Evolutionary conservation across 306 rosid species (phyloP).

Genomic region (Cucurbita ficifolia): DNA sequence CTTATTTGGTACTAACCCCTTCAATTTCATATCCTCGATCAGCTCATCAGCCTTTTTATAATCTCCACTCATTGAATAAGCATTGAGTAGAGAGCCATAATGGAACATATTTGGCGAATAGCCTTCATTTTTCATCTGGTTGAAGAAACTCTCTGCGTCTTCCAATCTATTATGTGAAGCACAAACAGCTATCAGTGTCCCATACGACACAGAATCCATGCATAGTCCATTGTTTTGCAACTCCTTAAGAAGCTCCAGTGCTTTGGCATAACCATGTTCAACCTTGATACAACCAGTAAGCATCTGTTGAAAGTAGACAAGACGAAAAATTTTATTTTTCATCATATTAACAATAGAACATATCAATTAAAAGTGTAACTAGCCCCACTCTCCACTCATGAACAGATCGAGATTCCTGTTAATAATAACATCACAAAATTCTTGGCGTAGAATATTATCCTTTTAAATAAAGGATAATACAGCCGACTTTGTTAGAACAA

Average conservation of each 20-base stretch:
- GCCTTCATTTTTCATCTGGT: conserved; percentile 68
- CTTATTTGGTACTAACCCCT: conserved; percentile 88
- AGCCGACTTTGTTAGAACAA: not conserved
- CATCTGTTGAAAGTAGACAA: conserved; percentile 34
- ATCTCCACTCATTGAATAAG: conserved; percentile 53
- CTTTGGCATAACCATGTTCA: conserved; percentile 58
- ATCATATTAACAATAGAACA: not conserved
- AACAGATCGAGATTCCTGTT: not conserved
- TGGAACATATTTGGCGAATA: conserved; percentile 58
- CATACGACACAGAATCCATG: conserved; percentile 70
- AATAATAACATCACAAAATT: not conserved
- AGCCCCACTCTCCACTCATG: not conserved
- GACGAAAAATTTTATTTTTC: not conserved
- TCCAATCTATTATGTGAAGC: conserved; percentile 69
- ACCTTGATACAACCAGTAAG: conserved; percentile 70
- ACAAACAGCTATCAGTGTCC: conserved; percentile 71
- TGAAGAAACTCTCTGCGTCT: conserved; percentile 69
- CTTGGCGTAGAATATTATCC: not conserved
- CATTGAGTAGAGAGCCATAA: conserved; percentile 79
- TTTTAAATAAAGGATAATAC: not conserved
- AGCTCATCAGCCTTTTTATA: conserved; percentile 53
- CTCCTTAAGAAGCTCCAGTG: conserved; percentile 65
- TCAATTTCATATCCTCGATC: conserved; percentile 64
- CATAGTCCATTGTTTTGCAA: conserved; percentile 34
- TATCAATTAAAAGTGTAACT: not conserved